Base-by-base conservation (phyloP, 2,329 filamentous ascomycete genomes). In the Cadophora malorum region DNA sequence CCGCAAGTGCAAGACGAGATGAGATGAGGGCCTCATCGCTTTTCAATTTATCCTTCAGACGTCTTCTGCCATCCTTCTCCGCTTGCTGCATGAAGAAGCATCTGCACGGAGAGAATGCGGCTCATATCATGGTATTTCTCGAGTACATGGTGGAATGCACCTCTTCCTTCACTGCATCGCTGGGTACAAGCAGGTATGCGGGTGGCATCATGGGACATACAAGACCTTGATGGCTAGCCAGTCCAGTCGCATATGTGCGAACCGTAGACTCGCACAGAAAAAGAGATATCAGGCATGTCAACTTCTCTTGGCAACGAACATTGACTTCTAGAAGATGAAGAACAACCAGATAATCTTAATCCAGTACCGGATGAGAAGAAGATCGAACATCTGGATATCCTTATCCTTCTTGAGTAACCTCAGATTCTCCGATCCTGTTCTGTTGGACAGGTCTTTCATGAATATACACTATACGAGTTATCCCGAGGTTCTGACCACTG, bases 321-420 rank as follows among this genome's bases (percentile, higher is more conserved):
- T 19, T 61, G 9, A 5, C 35, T 47, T 47, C 55, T 47, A 31
- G 58, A 45, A 61, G 58, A 60, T 28, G 58, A 45, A 61, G 58
- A 59, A 61, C 21, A 28, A 10, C 23, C n/a, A 61, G 58, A 61
- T 47, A 47, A 47, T 16, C 58, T 47, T 47, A 61, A 61, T 16
- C 47, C 58, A n/a, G 58, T 10, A 28, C 23, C 10, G 28, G 12
- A 53, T 19, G 28, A 9, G 52, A 55, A 31, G 45, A 49, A 21
- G 10, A 21, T 49, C n/a, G n/a, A 49, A 21, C 19, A 21, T 21
- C 7, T n/a, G 6, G 25, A 33, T 12, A 25, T 55, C 25, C 52
- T 33, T 16, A n/a, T 55, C 12, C 19, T 49, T 19, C n/a, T 10
- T 3, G 45, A 49, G n/a, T 49, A 49, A 49, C n/a, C 19, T 21